Conservation (phyloP, 306 rosid species). For the Aeschynomene evenia region DNA sequence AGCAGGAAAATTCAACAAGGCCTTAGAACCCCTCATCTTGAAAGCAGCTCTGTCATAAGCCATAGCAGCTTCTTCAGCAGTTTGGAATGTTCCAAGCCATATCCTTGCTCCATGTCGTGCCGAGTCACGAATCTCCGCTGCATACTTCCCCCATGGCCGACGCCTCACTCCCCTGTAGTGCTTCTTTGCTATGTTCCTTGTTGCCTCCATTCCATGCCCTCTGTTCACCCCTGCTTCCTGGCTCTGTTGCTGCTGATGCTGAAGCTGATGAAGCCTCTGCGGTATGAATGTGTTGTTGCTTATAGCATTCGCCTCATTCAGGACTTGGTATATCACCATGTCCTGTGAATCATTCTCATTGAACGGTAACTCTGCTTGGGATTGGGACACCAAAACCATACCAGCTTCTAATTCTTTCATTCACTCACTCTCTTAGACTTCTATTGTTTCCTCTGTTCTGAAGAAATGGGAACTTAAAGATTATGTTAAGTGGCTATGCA, state of each 20-base stretch:
- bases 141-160: slow-evolving; percentile 91
- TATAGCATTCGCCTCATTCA: slow-evolving; percentile 56
- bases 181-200: slow-evolving; percentile 50
- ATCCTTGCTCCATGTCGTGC: slow-evolving; percentile 62
- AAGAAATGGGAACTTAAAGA: slow-evolving; percentile 28
- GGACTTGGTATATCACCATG: slow-evolving; percentile 80
- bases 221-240: no score
- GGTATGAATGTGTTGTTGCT: slow-evolving; percentile 21
- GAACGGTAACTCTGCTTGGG: slow-evolving; percentile 68
- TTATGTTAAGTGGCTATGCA: neutral
- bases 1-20: slow-evolving; percentile 74
- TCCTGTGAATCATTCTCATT: slow-evolving; percentile 90
- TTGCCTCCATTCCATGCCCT: slow-evolving; percentile 35
- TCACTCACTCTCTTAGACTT: neutral
- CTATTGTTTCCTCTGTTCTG: neutral
- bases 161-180: slow-evolving; percentile 87
- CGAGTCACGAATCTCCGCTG: slow-evolving; percentile 91
- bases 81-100: slow-evolving; percentile 86
- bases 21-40: slow-evolving; percentile 74
- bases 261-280: slow-evolving; percentile 12
- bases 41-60: slow-evolving; percentile 90
- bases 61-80: slow-evolving; percentile 91
- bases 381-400: slow-evolving; percentile 54
- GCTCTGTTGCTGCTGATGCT: neutral
- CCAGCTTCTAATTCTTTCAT: neutral